phyloP scores from a whole-genome alignment of 2,329 filamentous ascomycete species.

The Parafenestella ontariensis region DNA sequence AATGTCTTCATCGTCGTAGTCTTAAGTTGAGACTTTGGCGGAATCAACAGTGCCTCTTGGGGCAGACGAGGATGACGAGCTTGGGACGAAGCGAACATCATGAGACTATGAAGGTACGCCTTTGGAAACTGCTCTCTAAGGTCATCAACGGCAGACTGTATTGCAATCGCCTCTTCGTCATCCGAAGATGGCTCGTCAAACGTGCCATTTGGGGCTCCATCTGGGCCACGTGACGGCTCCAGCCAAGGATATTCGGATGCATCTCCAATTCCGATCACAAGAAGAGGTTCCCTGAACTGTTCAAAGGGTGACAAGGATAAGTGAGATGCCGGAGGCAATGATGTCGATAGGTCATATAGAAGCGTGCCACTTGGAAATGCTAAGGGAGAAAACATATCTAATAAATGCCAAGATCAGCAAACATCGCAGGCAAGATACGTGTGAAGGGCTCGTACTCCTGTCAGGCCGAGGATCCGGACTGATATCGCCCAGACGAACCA shows the following conservation, averaged over 20 bases:
- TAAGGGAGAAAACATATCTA: conserved; percentile 93
- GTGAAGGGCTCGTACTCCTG: conserved; percentile 69
- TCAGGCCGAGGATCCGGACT: conserved; percentile 84
- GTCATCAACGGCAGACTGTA: conserved; percentile 70
- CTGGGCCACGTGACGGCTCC: conserved; percentile 52
- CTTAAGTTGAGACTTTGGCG: conserved; percentile 70
- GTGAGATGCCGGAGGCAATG: conserved; percentile 80
- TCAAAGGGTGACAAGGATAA: conserved; percentile 87
- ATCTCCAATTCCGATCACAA: conserved; percentile 85
- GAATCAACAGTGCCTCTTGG: conserved; percentile 75
- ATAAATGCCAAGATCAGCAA: conserved; percentile 40
- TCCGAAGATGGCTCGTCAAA: conserved; percentile 18
- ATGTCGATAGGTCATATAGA: conserved; percentile 85
- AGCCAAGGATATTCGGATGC: conserved; percentile 65
- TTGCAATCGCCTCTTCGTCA: conserved; percentile 43
- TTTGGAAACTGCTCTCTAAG: conserved; percentile 76
- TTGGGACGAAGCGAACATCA: conserved; percentile 75
- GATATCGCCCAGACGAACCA: conserved; percentile 84
- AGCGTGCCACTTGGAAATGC: conserved; percentile 86
- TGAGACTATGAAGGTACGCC: conserved; percentile 76
- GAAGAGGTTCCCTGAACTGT: conserved; percentile 82
- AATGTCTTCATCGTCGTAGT: conserved; percentile 69
- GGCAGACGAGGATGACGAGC: conserved; percentile 53
- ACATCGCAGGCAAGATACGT: conserved; percentile 23
- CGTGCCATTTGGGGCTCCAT: conserved; percentile 10